Conservation (phyloP, 164 flowering plant genomes). For the Hamamelis virginiana region DNA sequence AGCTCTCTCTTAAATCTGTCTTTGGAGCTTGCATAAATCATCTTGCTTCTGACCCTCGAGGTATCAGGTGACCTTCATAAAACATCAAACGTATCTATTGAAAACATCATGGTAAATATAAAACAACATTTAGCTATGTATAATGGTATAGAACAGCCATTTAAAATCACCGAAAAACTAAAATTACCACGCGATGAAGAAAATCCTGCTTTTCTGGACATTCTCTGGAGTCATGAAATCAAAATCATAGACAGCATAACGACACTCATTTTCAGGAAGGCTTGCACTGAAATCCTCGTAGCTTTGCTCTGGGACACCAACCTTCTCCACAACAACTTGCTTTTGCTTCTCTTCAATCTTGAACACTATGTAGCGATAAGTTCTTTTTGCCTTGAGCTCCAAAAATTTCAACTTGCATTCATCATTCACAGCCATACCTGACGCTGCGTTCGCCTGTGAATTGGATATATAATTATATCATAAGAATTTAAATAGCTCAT, state of each 20-base stretch:
- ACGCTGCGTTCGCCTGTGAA: slow-evolving; percentile 68
- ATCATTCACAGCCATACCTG: slow-evolving; percentile 71
- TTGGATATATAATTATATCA: not conserved
- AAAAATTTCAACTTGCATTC: slow-evolving; percentile 69
- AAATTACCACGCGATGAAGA: slow-evolving; percentile 70
- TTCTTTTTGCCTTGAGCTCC: slow-evolving; percentile 72
- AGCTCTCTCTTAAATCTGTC: slow-evolving; percentile 45
- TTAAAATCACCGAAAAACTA: not conserved
- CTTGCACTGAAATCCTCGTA: slow-evolving; percentile 62
- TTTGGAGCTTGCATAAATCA: slow-evolving; percentile 41
- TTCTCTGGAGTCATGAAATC: slow-evolving; percentile 65
- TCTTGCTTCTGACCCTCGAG: slow-evolving; percentile 40
- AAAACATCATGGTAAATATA: not conserved
- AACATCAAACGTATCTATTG: not conserved
- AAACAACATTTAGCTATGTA: not conserved
- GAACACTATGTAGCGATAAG: slow-evolving; percentile 56
- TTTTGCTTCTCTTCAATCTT: slow-evolving; percentile 70
- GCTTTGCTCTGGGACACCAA: slow-evolving; percentile 54
- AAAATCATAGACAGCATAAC: slow-evolving; percentile 64
- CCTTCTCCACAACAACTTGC: slow-evolving; percentile 70
- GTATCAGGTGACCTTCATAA: slow-evolving; percentile 38
- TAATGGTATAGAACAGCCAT: not conserved
- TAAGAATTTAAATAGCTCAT: no score
- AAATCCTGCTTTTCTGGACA: slow-evolving; percentile 65
- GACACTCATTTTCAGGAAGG: slow-evolving; percentile 65